Base-by-base conservation (phyloP, 2,329 filamentous ascomycete species). In the Cryphonectria nitschkei region DNA sequence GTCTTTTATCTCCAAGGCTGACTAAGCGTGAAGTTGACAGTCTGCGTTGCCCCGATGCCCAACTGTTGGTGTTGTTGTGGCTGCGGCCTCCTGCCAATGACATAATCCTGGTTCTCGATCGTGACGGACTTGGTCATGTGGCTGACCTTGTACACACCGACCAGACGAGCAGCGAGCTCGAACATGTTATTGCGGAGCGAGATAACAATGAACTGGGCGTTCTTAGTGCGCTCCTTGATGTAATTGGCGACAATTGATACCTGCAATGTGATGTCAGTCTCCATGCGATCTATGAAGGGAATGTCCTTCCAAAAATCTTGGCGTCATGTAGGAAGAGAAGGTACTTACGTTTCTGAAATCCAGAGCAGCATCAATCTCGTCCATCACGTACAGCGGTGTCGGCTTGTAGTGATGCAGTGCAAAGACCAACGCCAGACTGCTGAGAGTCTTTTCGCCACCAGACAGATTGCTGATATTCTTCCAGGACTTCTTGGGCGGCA, bases 401-500 rank as follows among this genome's bases (percentile, higher is more conserved):
- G 96, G 96, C 84, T 97, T 97, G 82, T 98, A 99, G 79, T 98
- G 95, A 81, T 99, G 96, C 77, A 99, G 82, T 41, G 96, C 96
- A 85, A 99, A 99, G n/a, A 99, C 96, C 70, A 99, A 84, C 32
- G 96, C 96, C 81, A 99, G 83, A 81, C 92, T 95, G 75, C 93
- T 96, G 73, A 99, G 84, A 52, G 96, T 99, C 89, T 99, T 99
- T 83, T 99, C 96, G 74, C 96, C 96, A 85, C 96, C 96, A 43
- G 92, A 95, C 76, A 99, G 80, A 80, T 99, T 98, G 78, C 92
- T 92, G 79, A 99, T 99, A 80, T 98, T 99, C 88, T 98, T 99
- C 97, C 97, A 99, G 78, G 92, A 96, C 88, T 99, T 99, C 89
- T 99, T 99, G 16, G 96, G 96, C 66, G 96, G 97, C 96, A 99